Percentiles rank a stretch among this genome's conserved stretches.
Conservation (phyloP, 1,284 basidiomycete genomes). For the Cystobasidium pallidum region DNA sequence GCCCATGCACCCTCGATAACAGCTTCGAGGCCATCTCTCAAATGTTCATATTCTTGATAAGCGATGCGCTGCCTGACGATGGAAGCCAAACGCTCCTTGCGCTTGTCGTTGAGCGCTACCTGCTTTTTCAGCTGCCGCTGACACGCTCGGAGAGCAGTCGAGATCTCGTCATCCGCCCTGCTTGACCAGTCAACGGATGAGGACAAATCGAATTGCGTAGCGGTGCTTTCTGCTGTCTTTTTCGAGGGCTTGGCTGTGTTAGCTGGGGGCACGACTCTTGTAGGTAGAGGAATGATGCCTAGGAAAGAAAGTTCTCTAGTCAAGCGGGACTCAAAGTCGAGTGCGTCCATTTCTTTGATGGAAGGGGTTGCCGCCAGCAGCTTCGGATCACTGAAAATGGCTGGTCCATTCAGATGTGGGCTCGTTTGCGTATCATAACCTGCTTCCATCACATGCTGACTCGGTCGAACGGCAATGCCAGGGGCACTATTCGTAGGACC, state of each 20-base stretch:
- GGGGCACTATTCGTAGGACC: background rate
- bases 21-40: slow-evolving; percentile 79
- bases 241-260: background rate
- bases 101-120: slow-evolving; percentile 76
- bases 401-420: slow-evolving; percentile 14
- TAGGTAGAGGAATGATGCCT: slow-evolving; percentile 58
- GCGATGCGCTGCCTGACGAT: slow-evolving; percentile 86
- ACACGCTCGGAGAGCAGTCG: slow-evolving; percentile 82
- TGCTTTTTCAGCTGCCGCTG: slow-evolving; percentile 80
- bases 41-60: slow-evolving; percentile 81
- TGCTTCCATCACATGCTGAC: background rate
- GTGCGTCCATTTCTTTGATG: slow-evolving; percentile 57
- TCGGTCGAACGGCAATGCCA: background rate
- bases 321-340: slow-evolving; percentile 62
- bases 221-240: slow-evolving; percentile 8
- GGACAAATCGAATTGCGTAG: background rate
- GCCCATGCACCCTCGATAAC: slow-evolving; percentile 65
- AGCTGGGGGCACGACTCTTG: background rate
- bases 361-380: slow-evolving; percentile 7
- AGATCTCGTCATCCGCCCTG: slow-evolving; percentile 88
- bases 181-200: slow-evolving; percentile 42
- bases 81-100: slow-evolving; percentile 71
- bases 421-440: slow-evolving; percentile 20
- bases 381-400: slow-evolving; percentile 26
- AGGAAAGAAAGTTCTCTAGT: slow-evolving; percentile 62